These are phyloP conservation scores for Lasiodiplodia gonubiensis DNA, from an alignment of 2,329 filamentous ascomycete species.

Conservation along the genomic window DNA sequence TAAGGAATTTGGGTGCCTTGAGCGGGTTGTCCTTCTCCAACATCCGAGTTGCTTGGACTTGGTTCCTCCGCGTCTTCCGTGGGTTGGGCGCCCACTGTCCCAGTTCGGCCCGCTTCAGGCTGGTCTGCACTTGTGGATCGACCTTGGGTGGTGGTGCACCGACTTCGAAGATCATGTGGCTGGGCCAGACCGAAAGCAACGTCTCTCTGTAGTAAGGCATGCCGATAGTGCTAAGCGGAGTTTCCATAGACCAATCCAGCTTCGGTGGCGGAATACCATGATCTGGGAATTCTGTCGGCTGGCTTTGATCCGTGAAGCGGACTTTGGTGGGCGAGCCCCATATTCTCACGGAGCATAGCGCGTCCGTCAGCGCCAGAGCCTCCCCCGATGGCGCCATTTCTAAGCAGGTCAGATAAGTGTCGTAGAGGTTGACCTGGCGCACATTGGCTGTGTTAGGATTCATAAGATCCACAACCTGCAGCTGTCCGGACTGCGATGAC, in stretches of 20 bases:
- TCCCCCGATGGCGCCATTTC: slow-evolving; percentile 89
- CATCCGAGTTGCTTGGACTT: slow-evolving; percentile 77
- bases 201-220: slow-evolving; percentile 92
- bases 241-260: slow-evolving; percentile 74
- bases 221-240: slow-evolving; percentile 81
- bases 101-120: slow-evolving; percentile 73
- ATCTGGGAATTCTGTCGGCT: slow-evolving; percentile 78
- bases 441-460: slow-evolving; percentile 89
- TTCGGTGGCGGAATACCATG: slow-evolving; percentile 61
- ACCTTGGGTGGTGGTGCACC: slow-evolving; percentile 80
- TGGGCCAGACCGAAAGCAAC: slow-evolving; percentile 88
- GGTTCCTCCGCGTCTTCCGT: slow-evolving; percentile 75
- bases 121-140: slow-evolving; percentile 71
- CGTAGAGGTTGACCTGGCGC: slow-evolving; percentile 77
- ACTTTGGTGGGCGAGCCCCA: slow-evolving; percentile 89
- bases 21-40: slow-evolving; percentile 64
- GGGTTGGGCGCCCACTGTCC: slow-evolving; percentile 81
- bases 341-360: slow-evolving; percentile 77
- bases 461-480: slow-evolving; percentile 95
- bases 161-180: slow-evolving; percentile 80
- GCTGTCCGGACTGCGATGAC: slow-evolving; percentile 86
- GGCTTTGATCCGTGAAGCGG: slow-evolving; percentile 82
- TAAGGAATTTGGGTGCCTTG: slow-evolving; percentile 89
- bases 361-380: slow-evolving; percentile 80
- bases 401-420: slow-evolving; percentile 74